Base-by-base conservation (phyloP, 352 stramenopile species). In the Albugo laibachii region DNA sequence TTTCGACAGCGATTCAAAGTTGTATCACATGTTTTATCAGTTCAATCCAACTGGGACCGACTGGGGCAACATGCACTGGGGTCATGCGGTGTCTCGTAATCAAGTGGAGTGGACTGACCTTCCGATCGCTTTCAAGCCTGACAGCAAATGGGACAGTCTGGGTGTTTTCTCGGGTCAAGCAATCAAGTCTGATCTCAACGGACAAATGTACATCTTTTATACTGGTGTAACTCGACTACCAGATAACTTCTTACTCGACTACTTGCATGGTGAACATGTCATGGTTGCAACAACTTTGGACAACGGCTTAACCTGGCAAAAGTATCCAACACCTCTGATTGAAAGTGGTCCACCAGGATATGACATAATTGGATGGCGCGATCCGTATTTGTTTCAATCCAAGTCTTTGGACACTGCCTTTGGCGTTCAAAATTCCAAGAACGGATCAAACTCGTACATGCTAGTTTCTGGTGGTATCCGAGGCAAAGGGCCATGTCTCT, bases 21-120 rank as follows among this genome's bases (percentile, higher is more conserved):
- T 75, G 42, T 87, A 84, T 48, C 75, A 87, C 62, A 63, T 87
- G 58, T 84, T 87, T 59, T 83, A 83, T 59, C 72, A 84, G 61
- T 63, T 49, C 10, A 83, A 87, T 58, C 63, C 67, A n/a, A 58
- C 66, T 20, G 58, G 50, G 34, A 77, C 69, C 15, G 50, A 58
- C 15, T 80, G 67, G 69, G 67, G 65, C 48, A 80, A 82, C 51
- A 82, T 83, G 69, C 76, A 66, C 1, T 87, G 75, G 75, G 71
- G 71, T 37, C 75, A 87, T 57, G 69, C 68, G 40, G 65, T 83
- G 10, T 83, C 69, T 4, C 58, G 62, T 47, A 64, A 87, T 58
- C 70, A 84, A 21, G 70, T 82, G 16, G 80, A 59, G 19, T 87
- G 75, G 75, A 21, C 57, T 31, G 69, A 84, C 52, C 69, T 80